Percentiles rank a stretch among this genome's conserved stretches.
Conservation (phyloP, 768 basidiomycete species). For the Baorangia bicolor region DNA sequence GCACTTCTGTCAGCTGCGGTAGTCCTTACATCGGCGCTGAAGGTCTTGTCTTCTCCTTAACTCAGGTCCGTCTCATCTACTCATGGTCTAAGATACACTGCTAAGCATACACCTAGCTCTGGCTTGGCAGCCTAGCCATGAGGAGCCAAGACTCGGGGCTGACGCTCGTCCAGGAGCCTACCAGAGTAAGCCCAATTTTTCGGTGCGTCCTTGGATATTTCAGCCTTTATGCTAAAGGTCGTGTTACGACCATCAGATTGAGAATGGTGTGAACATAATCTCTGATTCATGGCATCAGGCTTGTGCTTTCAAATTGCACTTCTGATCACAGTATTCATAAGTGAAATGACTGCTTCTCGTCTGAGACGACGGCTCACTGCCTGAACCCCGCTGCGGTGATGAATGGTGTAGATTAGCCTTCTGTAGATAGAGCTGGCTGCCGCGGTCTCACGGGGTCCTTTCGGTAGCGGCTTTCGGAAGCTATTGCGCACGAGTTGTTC, state of each 20-base stretch:
- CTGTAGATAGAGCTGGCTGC: neutral
- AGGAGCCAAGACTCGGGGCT: no score
- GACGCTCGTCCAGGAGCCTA: no score
- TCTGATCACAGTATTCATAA: neutral
- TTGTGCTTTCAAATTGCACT: neutral
- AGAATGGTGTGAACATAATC: neutral
- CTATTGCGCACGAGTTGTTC: neutral
- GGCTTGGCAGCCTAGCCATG: no score
- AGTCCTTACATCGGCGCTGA: no score
- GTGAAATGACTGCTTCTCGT: neutral
- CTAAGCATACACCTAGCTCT: no score
- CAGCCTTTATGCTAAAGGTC: neutral
- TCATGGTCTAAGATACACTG: no score
- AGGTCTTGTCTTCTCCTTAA: no score
- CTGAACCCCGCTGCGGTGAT: neutral
- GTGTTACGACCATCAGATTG: neutral
- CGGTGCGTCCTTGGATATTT: neutral
- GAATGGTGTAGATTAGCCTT: neutral
- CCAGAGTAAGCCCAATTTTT: no score
- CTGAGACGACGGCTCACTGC: neutral
- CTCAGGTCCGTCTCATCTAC: no score
- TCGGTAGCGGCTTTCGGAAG: neutral
- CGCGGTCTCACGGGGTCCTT: neutral
- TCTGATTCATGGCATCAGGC: neutral
- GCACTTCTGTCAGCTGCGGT: no score